Conservation (phyloP, 768 basidiomycete genomes). For the Tricholoma flavovirens region DNA sequence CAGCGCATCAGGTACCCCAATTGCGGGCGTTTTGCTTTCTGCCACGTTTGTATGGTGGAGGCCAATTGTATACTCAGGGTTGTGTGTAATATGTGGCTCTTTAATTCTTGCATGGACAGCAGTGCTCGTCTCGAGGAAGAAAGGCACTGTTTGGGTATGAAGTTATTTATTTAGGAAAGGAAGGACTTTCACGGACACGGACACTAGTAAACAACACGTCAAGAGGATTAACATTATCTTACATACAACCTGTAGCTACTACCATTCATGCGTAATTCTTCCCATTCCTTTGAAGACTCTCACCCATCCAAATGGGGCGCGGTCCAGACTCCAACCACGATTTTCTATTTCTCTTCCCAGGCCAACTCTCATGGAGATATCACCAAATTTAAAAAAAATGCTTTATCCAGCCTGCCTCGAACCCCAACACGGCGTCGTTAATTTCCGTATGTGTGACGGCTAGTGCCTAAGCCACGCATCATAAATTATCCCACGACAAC, state of each 20-base stretch:
- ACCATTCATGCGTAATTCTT: too few species aligned
- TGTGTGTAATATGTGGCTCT: constrained; percentile 11
- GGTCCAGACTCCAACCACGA: neutral
- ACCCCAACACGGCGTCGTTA: neutral
- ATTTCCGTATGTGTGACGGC: neutral
- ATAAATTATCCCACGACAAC: neutral
- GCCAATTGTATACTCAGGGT: constrained; percentile 12
- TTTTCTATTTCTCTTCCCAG: neutral
- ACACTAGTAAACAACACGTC: neutral
- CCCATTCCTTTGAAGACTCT: too few species aligned
- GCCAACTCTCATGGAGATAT: neutral
- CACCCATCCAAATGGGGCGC: too few species aligned
- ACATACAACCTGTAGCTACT: neutral
- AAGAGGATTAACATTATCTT: neutral
- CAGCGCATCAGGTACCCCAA: constrained; percentile 12
- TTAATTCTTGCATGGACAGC: constrained; percentile 10
- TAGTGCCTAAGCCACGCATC: neutral
- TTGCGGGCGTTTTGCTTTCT: constrained; percentile 14
- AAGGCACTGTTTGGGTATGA: constrained; percentile 15
- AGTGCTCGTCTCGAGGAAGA: constrained; percentile 12
- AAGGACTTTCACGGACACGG: neutral
- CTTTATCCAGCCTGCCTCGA: neutral
- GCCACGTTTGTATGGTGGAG: constrained; percentile 17
- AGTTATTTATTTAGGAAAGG: neutral
- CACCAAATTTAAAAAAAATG: neutral